phyloP scores from a whole-genome alignment of 2,329 filamentous ascomycete genomes.

The Dothistroma septosporum region DNA sequence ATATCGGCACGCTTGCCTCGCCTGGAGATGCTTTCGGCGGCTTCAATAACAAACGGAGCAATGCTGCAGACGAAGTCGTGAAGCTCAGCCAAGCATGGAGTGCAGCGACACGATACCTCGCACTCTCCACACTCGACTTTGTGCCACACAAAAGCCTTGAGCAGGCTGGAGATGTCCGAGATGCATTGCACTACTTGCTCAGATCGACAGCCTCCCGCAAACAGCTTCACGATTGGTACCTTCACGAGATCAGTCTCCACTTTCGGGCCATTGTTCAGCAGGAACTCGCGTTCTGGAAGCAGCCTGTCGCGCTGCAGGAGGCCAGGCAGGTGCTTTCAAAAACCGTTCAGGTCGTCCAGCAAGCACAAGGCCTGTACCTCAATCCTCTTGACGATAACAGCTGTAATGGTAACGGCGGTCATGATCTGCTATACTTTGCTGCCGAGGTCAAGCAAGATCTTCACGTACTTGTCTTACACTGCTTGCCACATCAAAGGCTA shows the following conservation, averaged over 20 bases:
- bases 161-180: slow-evolving; percentile 13
- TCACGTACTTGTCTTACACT: slow-evolving; percentile 27
- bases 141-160: slow-evolving; percentile 5
- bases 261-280: slow-evolving; percentile 36
- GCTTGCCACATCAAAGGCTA: slow-evolving; percentile 27
- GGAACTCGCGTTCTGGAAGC: slow-evolving; percentile 24
- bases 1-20: slow-evolving; percentile 37
- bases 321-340: slow-evolving; percentile 35
- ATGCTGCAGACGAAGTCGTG: slow-evolving; percentile 33
- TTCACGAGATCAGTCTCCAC: slow-evolving; percentile 41
- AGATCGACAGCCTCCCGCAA: slow-evolving; percentile 16
- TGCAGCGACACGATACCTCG: slow-evolving; percentile 42
- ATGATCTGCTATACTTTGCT: slow-evolving; percentile 5
- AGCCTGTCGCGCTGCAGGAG: slow-evolving; percentile 23
- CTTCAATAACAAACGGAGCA: slow-evolving; percentile 36
- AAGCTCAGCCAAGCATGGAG: slow-evolving; percentile 44
- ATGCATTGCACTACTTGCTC: slow-evolving; percentile 17
- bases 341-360: slow-evolving; percentile 36
- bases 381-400: background rate
- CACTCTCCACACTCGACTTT: slow-evolving; percentile 4
- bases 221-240: slow-evolving; percentile 45
- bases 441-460: slow-evolving; percentile 16
- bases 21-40: slow-evolving; percentile 41
- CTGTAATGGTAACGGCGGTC: background rate
- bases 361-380: slow-evolving; percentile 37